These are phyloP conservation scores for Panus rudis DNA, from an alignment of 768 basidiomycete genomes.

Conservation along the genomic window DNA sequence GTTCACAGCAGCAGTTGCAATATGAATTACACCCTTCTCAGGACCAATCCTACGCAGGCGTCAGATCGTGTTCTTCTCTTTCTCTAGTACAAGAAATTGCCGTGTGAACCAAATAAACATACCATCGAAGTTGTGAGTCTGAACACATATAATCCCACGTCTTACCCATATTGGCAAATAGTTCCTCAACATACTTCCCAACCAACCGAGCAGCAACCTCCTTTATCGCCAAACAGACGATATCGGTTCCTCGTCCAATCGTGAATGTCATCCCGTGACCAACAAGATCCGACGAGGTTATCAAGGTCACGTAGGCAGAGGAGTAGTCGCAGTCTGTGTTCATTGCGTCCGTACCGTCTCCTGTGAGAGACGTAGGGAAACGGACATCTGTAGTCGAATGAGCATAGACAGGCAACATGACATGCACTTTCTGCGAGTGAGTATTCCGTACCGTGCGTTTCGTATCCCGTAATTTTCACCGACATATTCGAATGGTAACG, in stretches of 20 bases:
- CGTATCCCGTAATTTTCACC: conserved; percentile 46
- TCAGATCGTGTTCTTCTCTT: background rate
- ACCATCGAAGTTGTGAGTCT: conserved; percentile 91
- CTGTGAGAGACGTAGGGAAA: conserved; percentile 85
- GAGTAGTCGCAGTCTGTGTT: conserved; percentile 96
- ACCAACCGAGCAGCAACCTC: conserved; percentile 76
- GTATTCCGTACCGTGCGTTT: conserved; percentile 44
- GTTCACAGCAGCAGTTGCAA: conserved; percentile 82
- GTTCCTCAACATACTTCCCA: conserved; percentile 71
- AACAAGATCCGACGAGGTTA: conserved; percentile 62
- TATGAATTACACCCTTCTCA: conserved; percentile 92
- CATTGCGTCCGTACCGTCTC: conserved; percentile 95
- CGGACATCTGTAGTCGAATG: conserved; percentile 57
- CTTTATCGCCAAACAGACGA: conserved; percentile 79
- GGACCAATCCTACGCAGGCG: conserved; percentile 68
- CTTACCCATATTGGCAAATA: conserved; percentile 88
- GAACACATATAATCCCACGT: conserved; percentile 83
- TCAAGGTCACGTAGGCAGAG: conserved; percentile 80
- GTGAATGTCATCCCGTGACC: conserved; percentile 97
- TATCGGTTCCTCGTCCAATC: conserved; percentile 91
- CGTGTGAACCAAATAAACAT: conserved; percentile 34
- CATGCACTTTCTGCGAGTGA: background rate
- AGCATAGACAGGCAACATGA: background rate
- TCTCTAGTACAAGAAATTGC: background rate
- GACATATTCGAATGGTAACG: conserved; percentile 16